Conservation (phyloP, 306 rosid species). For the Cucurbita maxima region DNA sequence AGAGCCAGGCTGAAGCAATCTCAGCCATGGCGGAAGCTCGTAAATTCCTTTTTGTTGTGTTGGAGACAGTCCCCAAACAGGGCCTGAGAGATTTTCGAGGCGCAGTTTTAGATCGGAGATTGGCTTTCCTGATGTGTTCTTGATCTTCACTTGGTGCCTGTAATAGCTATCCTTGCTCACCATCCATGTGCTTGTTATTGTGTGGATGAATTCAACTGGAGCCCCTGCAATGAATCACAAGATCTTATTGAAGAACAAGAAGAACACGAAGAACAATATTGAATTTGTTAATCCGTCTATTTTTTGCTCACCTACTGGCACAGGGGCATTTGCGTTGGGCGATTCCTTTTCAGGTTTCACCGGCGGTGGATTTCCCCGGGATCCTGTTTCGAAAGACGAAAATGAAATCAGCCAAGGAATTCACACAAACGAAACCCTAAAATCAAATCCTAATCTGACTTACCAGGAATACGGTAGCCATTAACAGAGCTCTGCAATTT, state of each 20-base stretch:
- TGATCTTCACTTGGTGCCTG: conserved; percentile 59
- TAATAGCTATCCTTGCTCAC: conserved; percentile 28
- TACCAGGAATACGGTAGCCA: conserved; percentile 22
- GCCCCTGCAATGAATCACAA: conserved; percentile 16
- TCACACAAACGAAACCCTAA: not conserved
- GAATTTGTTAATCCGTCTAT: no score
- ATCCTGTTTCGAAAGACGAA: not conserved
- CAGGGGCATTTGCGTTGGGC: not conserved
- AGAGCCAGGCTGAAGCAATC: conserved; percentile 45
- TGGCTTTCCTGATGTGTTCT: conserved; percentile 54
- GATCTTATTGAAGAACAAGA: no score
- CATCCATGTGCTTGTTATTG: conserved; percentile 51
- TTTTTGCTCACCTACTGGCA: not conserved
- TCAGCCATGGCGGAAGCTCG: conserved; percentile 53
- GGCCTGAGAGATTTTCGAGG: conserved; percentile 46
- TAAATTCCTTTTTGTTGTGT: conserved; percentile 38
- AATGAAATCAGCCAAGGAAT: not conserved
- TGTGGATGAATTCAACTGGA: conserved; percentile 46
- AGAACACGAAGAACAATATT: no score
- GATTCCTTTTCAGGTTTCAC: not conserved
- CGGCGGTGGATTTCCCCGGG: not conserved
- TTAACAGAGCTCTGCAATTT: conserved; percentile 43
- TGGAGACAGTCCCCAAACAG: conserved; percentile 68
- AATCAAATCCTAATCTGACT: not conserved
- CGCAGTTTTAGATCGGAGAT: conserved; percentile 36